Base-by-base conservation (phyloP, 495 filamentous ascomycete species). In the Aspergillus conjunctus region DNA sequence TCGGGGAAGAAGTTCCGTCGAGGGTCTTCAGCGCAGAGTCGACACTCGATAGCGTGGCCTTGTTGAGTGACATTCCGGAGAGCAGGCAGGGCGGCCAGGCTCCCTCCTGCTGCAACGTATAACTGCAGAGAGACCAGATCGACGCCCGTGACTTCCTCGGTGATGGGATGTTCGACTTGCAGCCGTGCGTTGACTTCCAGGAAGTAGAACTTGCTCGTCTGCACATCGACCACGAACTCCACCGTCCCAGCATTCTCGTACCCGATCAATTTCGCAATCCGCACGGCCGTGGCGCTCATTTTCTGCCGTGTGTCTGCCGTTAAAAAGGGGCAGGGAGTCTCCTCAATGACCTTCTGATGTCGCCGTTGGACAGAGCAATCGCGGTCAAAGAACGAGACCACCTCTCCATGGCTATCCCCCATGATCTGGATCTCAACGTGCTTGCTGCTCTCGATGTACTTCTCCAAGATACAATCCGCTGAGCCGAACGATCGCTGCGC, bases 151-250 rank as follows among this genome's bases (percentile, higher is more conserved):
- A 93, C 87, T 78, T 88, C 89, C 73, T 97, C 93, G 1, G 89
- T 96, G 31, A 96, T 91, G 6, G 91, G 91, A 67, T 97, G 93
- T 76, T 97, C 92, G 30, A 97, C 92, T 68, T 97, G 92, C 22
- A 97, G 77, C 34, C 92, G 83, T 0, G 92, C 92, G 73, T 97
- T 97, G 87, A 96, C 92, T 75, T 97, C 92, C 85, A 97, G 93
- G 71, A 97, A 97, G 77, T 89, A 97, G 73, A 96, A 96, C 37
- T 87, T 78, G 8, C 84, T 85, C 0, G 86, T 87, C 51, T 93
- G 88, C 64, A 89, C 89, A 75, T 96, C 93, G 45, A 96, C 88
- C 56, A 97, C 92, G 71, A 95, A 97, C 71, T 97, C 93, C 8
- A 97, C 93, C 0, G 93, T 97, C 1, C 93, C 93, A 17, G 91